Evolutionary conservation across 148 eudicot genomes (phyloP).

Genomic region (Spergularia marina): DNA sequence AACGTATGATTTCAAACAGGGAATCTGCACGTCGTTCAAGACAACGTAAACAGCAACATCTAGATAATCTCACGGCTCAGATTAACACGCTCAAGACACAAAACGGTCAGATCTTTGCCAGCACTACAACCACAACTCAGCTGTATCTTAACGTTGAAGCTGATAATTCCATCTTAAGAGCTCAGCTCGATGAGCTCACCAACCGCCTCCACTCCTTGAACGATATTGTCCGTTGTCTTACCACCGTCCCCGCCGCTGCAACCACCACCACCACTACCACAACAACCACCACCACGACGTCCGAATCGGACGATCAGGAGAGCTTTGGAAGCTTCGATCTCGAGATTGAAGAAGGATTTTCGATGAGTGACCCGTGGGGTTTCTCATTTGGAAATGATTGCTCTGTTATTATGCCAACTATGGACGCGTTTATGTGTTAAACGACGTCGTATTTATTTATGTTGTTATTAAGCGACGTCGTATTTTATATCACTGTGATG

Average conservation of each 20-base stretch:
- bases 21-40: slow-evolving; percentile 73
- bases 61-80: slow-evolving; percentile 46
- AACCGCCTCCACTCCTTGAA: slow-evolving; percentile 51
- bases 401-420: slow-evolving; percentile 3
- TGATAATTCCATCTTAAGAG: slow-evolving; percentile 61
- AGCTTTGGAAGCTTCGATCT: slow-evolving; percentile 25
- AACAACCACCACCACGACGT: neutral
- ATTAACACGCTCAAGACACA: slow-evolving; percentile 35
- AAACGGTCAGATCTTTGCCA: slow-evolving; percentile 36
- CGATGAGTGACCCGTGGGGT: slow-evolving; percentile 19
- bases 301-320: slow-evolving; percentile 14
- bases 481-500: neutral
- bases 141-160: slow-evolving; percentile 44
- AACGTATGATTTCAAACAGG: slow-evolving; percentile 67
- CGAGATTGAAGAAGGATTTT: slow-evolving; percentile 25
- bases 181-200: slow-evolving; percentile 59
- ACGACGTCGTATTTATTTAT: neutral
- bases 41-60: slow-evolving; percentile 53
- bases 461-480: neutral
- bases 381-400: slow-evolving; percentile 4
- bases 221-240: slow-evolving; percentile 35
- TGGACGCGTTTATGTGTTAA: slow-evolving; percentile 23
- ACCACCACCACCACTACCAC: neutral
- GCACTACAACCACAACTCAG: slow-evolving; percentile 38
- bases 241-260: neutral